phyloP scores from a whole-genome alignment of 2,329 filamentous ascomycete species.

The Nemania abortiva region DNA sequence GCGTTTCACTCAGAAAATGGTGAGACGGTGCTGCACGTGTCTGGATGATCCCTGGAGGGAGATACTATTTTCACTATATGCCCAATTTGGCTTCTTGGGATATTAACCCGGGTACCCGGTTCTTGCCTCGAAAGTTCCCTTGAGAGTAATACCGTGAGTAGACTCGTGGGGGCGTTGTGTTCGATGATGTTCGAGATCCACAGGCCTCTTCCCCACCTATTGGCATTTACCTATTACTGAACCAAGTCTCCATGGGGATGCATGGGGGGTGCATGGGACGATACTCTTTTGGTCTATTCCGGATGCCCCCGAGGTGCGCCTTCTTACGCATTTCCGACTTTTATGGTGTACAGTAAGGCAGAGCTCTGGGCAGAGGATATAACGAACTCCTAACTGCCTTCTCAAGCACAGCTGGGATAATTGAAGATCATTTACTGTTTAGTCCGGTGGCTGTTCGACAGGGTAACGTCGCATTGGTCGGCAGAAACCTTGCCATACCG shows the following conservation, averaged over 20 bases:
- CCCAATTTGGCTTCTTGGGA: slow-evolving; percentile 20
- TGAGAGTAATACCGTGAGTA: slow-evolving; percentile 9
- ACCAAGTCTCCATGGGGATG: slow-evolving; percentile 15
- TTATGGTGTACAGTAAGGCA: background rate
- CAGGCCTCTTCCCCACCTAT: slow-evolving; percentile 19
- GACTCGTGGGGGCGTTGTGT: slow-evolving; percentile 34
- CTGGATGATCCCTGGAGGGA: slow-evolving; percentile 34
- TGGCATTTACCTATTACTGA: slow-evolving; percentile 17
- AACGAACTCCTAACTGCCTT: slow-evolving; percentile 12
- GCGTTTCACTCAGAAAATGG: slow-evolving; percentile 20
- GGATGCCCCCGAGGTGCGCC: background rate
- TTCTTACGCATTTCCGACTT: slow-evolving; percentile 6
- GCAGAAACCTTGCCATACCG: slow-evolving; percentile 30
- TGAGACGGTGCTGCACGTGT: slow-evolving; percentile 28
- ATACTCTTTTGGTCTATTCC: slow-evolving; percentile 11
- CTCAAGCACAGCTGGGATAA: slow-evolving; percentile 1
- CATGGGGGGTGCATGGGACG: slow-evolving; percentile 17
- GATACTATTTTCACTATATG: slow-evolving; percentile 9
- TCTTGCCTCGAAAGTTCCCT: slow-evolving; percentile 4
- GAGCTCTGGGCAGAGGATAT: slow-evolving; percentile 1
- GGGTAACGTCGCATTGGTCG: slow-evolving; percentile 30
- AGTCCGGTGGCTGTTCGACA: slow-evolving; percentile 34
- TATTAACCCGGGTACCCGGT: slow-evolving; percentile 39
- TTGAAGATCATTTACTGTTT: slow-evolving; percentile 35
- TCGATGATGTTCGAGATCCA: slow-evolving; percentile 37